Percentiles rank a stretch among this genome's conserved stretches.
Conservation (phyloP, 768 basidiomycete species). For the Mrakia frigida region DNA sequence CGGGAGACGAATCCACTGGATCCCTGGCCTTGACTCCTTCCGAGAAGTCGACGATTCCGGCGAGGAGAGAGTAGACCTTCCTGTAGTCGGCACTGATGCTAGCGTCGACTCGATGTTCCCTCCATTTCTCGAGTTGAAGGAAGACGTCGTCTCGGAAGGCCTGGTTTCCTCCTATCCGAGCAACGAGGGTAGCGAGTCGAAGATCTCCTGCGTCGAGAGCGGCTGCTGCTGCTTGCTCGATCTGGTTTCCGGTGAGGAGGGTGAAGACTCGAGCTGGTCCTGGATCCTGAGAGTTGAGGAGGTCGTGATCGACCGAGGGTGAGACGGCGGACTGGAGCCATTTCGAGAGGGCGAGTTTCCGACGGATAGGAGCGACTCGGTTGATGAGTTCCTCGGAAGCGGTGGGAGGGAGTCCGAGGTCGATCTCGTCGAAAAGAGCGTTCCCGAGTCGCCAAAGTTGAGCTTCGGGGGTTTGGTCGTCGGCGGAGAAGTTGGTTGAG, state of each 20-base stretch:
- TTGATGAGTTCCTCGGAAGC: conserved; percentile 60
- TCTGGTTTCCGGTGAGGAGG: conserved; percentile 77
- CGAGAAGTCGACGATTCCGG: conserved; percentile 64
- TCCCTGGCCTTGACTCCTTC: conserved; percentile 52
- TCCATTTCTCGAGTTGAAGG: conserved; percentile 77
- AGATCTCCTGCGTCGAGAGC: conserved; percentile 71
- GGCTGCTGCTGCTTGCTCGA: conserved; percentile 70
- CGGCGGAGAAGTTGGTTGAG: conserved; percentile 60
- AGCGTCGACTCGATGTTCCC: conserved; percentile 64
- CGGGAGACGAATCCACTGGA: conserved; percentile 49
- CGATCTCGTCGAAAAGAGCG: conserved; percentile 80
- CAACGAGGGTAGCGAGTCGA: conserved; percentile 80
- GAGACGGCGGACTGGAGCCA: conserved; percentile 78
- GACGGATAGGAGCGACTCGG: conserved; percentile 58
- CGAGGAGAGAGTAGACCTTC: conserved; percentile 75
- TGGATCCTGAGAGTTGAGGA: conserved; percentile 51
- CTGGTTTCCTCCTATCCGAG: conserved; percentile 70
- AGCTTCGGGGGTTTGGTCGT: conserved; percentile 69
- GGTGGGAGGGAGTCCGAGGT: conserved; percentile 56
- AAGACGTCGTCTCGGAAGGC: conserved; percentile 66
- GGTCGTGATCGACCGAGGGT: conserved; percentile 64
- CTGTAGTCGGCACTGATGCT: conserved; percentile 64
- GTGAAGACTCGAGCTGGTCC: conserved; percentile 58
- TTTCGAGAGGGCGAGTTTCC: conserved; percentile 70
- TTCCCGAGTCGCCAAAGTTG: conserved; percentile 79